Evolutionary conservation across 1,139 yeast species (phyloP).

Genomic region (Debaryomyces sp.): DNA sequence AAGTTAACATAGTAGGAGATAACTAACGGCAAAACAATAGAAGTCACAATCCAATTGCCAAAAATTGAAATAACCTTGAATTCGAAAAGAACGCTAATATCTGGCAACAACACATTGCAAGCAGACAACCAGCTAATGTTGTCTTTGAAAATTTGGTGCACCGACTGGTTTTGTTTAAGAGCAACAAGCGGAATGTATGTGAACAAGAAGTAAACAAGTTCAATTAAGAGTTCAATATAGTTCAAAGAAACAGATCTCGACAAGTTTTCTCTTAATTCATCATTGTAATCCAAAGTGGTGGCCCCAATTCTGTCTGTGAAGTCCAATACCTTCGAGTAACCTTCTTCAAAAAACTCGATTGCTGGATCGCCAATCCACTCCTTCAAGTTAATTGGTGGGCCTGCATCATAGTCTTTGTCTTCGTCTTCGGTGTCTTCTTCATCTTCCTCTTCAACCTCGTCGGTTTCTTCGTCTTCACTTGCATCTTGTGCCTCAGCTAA

Average conservation of each 20-base stretch:
- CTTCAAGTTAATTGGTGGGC: slow-evolving; percentile 47
- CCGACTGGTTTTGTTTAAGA: slow-evolving; percentile 37
- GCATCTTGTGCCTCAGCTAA: slow-evolving; percentile 20
- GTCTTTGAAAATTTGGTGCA: slow-evolving; percentile 44
- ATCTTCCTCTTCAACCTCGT: slow-evolving; percentile 23
- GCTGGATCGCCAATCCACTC: slow-evolving; percentile 43
- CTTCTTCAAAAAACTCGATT: slow-evolving; percentile 32
- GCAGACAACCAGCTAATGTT: slow-evolving; percentile 31
- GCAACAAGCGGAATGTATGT: slow-evolving; percentile 42
- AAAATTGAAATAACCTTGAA: slow-evolving; percentile 34
- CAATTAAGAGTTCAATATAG: slow-evolving; percentile 42
- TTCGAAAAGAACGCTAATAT: slow-evolving; percentile 36
- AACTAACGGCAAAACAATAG: slow-evolving; percentile 47
- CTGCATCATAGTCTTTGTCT: slow-evolving; percentile 35
- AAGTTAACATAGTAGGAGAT: slow-evolving; percentile 57
- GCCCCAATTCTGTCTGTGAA: slow-evolving; percentile 43
- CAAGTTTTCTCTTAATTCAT: slow-evolving; percentile 51
- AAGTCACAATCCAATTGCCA: slow-evolving; percentile 42
- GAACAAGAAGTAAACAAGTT: slow-evolving; percentile 38
- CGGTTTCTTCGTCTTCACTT: slow-evolving; percentile 28
- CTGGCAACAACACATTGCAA: slow-evolving; percentile 33
- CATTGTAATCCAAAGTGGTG: slow-evolving; percentile 44
- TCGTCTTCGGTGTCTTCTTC: slow-evolving; percentile 27
- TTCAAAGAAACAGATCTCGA: slow-evolving; percentile 52
- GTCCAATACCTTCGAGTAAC: slow-evolving; percentile 32